A percentile compares a stretch with the other conserved stretches of the same genome.
phyloP scores from a whole-genome alignment of 2,329 filamentous ascomycete species.

The Aspergillus ruber region DNA sequence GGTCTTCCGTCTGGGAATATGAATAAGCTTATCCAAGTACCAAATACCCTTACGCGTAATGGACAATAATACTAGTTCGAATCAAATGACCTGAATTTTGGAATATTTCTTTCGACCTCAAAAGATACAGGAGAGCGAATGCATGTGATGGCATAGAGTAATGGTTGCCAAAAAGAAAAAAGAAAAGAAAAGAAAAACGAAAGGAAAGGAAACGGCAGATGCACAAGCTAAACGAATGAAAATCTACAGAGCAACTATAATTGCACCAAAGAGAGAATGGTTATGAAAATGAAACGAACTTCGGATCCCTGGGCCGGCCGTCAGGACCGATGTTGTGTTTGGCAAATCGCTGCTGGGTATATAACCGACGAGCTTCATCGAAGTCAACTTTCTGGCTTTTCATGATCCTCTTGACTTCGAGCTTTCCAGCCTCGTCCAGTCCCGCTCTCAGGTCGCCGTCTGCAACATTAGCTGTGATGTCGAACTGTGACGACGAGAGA shows the following conservation, averaged over 20 bases:
- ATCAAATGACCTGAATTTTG: not conserved
- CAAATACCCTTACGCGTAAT: not conserved
- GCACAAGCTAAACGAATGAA: conserved; percentile 1
- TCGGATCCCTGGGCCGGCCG: conserved; percentile 81
- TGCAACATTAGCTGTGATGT: conserved; percentile 72
- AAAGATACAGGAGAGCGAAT: conserved; percentile 1
- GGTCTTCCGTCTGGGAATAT: not conserved
- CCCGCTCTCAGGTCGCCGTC: conserved; percentile 72
- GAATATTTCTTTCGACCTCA: not conserved
- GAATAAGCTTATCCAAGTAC: not conserved
- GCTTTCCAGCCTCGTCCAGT: conserved; percentile 72
- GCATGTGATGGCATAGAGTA: not conserved
- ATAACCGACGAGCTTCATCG: conserved; percentile 81
- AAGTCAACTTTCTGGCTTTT: conserved; percentile 74
- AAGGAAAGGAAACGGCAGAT: conserved; percentile 2
- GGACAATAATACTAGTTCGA: not conserved
- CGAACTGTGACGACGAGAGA: conserved; percentile 74
- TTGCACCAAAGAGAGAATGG: not conserved
- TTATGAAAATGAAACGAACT: conserved; percentile 88
- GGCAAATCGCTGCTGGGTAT: conserved; percentile 78
- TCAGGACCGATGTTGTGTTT: conserved; percentile 85
- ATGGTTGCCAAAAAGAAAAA: conserved; percentile 1
- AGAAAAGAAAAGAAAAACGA: conserved; percentile 1
- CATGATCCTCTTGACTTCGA: conserved; percentile 84
- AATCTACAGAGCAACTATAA: not conserved